Percentiles rank a stretch among this genome's conserved stretches.
Evolutionary conservation across 2,329 filamentous ascomycete species (phyloP).

Genomic region (Alternaria metachromatica): DNA sequence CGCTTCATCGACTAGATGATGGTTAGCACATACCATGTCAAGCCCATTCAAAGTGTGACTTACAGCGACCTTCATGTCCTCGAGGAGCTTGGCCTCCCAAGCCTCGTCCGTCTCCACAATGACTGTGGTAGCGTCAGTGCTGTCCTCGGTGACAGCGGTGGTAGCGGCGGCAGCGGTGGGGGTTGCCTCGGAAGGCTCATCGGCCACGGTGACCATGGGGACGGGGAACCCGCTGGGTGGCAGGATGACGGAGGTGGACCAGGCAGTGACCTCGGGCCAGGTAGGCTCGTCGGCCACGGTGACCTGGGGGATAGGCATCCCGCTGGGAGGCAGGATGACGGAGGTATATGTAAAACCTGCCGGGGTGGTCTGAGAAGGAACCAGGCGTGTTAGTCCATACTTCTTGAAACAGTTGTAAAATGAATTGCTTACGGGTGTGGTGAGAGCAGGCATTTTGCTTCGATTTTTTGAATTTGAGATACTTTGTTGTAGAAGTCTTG

Average conservation of each 20-base stretch:
- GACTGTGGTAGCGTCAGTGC: neutral
- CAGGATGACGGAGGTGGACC: neutral
- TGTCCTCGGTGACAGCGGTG: neutral
- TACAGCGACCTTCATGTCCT: neutral
- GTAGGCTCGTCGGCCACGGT: neutral
- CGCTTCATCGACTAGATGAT: neutral
- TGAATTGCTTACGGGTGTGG: neutral
- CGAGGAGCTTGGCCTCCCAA: neutral
- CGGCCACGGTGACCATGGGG: neutral
- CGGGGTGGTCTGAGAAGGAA: neutral
- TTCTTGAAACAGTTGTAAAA: neutral
- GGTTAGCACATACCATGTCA: neutral
- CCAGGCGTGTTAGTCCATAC: neutral
- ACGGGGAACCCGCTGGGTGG: neutral
- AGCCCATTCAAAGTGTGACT: neutral
- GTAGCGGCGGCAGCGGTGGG: neutral
- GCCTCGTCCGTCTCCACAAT: neutral
- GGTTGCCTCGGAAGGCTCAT: neutral
- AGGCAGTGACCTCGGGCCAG: neutral
- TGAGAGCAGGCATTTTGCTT: neutral
- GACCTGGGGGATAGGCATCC: neutral
- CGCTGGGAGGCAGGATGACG: neutral
- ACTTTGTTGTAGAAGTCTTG: neutral
- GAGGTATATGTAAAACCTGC: neutral
- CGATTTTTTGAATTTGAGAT: neutral